Conservation (phyloP, 192 early-diverging fungal genomes). For the Diversispora eburnea region DNA sequence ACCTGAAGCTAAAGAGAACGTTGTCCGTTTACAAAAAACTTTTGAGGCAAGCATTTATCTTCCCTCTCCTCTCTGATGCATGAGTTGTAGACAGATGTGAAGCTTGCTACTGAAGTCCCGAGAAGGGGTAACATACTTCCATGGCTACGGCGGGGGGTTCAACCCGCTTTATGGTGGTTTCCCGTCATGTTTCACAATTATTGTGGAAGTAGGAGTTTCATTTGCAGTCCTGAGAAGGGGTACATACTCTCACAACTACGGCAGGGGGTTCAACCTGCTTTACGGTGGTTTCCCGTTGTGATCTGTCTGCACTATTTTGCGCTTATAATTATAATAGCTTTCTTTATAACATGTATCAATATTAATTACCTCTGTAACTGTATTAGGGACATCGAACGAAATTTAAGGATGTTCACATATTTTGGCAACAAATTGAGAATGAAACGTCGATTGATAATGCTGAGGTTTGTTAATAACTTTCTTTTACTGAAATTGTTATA, state of each 20-base stretch:
- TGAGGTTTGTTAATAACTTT: constrained; percentile 11
- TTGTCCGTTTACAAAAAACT: not conserved
- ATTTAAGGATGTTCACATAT: not conserved
- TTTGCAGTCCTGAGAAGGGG: constrained; percentile 12
- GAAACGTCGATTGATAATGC: not conserved
- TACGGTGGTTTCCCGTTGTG: not conserved
- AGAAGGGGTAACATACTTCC: constrained; percentile 4
- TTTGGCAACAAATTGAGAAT: not conserved
- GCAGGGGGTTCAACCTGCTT: constrained; percentile 6
- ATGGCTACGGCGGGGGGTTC: constrained; percentile 11
- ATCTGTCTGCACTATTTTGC: not conserved
- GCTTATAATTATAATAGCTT: not conserved
- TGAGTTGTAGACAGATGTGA: constrained; percentile 9
- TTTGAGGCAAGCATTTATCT: constrained; percentile 12
- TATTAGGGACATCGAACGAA: not conserved
- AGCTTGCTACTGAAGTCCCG: constrained; percentile 1
- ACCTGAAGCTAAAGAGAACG: not conserved
- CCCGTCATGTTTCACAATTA: not conserved
- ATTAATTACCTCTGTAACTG: not conserved
- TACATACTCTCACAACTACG: constrained; percentile 9
- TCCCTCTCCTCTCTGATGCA: not conserved
- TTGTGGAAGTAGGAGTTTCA: not conserved
- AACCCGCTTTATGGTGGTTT: constrained; percentile 10
- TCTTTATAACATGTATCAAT: not conserved
- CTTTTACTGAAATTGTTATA: too few species aligned